Evolutionary conservation across 2,329 filamentous ascomycete genomes (phyloP).

Genomic region (Colletotrichum eleusines): DNA sequence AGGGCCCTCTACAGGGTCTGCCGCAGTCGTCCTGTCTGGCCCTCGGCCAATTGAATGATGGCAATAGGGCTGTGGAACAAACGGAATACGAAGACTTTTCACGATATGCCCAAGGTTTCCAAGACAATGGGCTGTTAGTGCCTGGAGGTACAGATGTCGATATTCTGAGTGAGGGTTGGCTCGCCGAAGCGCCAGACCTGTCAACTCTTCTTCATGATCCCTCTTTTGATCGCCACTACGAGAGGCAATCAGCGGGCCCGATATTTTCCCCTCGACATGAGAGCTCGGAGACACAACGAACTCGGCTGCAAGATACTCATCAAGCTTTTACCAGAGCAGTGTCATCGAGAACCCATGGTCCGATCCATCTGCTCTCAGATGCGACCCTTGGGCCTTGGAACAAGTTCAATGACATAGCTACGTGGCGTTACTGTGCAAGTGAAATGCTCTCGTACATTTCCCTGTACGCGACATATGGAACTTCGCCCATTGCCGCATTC

Average conservation of each 20-base stretch:
- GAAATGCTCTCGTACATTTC: conserved; percentile 33
- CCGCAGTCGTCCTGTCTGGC: background rate
- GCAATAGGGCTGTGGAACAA: background rate
- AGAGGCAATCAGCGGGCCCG: background rate
- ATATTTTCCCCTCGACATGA: too few relatives aligned
- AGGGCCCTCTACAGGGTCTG: background rate
- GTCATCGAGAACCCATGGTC: background rate
- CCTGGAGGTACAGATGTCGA: background rate
- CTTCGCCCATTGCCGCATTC: background rate
- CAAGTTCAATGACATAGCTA: conserved; percentile 11
- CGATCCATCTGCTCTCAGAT: background rate
- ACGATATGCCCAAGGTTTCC: background rate
- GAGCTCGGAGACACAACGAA: background rate
- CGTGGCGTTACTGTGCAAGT: conserved; percentile 24
- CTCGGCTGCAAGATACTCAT: background rate
- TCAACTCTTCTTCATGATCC: background rate
- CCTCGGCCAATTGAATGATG: background rate
- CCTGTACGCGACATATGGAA: conserved; percentile 13
- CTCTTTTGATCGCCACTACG: background rate
- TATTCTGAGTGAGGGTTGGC: background rate
- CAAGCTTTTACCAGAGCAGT: background rate
- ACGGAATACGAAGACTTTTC: background rate
- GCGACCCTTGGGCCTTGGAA: conserved; percentile 8
- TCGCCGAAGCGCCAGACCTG: background rate
- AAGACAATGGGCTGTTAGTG: background rate